Evolutionary conservation across 2,329 filamentous ascomycete genomes (phyloP), one percentile per base, ranked within the genome.

Genomic region (Periconia sp.): DNA sequence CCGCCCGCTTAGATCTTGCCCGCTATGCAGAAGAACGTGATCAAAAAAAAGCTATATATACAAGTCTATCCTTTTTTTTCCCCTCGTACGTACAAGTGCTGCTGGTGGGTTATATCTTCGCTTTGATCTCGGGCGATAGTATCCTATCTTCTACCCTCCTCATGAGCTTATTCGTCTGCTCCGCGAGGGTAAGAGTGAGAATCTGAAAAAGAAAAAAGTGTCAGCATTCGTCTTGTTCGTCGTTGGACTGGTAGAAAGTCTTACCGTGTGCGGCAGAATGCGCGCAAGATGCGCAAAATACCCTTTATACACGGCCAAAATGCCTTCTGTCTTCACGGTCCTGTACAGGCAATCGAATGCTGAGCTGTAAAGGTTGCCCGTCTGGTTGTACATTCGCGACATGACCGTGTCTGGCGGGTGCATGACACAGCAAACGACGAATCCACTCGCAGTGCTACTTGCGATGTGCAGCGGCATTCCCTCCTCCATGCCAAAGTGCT

Each of bases 361-460:
- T 45, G 92, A 88, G 57, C 82, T 86, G 78, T 99, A 99, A n/a
- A 99, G 80, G 68, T 96, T 95, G 38, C 94, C 94, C 50, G 92
- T 95, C 71, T 99, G 94, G 77, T 99, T 99, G 79, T 99, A 99
- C 78, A 99, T 86, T 51, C 94, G 87, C 50, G 90, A 94, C 94
- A 99, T 99, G 73, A 99, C 89, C 4, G 94, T 99, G 70, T 99
- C 94, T 82, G 94, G 94, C 40, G 94, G 94, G 65, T 99, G 94
- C 94, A 99, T 99, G 52, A 97, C 86, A 59, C 89, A 89, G 76
- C 94, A 99, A 13, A 99, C 94, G 10, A 96, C 94, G 63, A 99
- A 96, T 1, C 94, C 94, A 62, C 90, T 96, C 25, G 84, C 85
- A 4, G 92, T 86, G 59, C 91, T 96, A 70, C 90, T 95, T 25